Conservation (phyloP, 2,329 filamentous ascomycete genomes). For the Apiospora kogelbergensis region DNA sequence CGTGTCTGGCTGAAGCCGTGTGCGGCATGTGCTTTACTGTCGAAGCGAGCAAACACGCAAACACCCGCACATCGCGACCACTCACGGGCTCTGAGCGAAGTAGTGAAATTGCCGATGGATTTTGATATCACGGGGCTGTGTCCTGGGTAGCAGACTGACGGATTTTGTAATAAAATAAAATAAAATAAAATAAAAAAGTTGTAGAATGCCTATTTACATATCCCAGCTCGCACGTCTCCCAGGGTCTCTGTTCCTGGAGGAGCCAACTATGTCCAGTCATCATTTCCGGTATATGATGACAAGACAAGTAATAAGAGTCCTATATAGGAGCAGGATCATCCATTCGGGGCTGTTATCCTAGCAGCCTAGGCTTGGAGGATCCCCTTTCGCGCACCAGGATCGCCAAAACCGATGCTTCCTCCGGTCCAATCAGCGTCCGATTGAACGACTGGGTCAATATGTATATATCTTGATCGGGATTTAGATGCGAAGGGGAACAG, state of each 20-base stretch:
- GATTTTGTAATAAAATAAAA: no score
- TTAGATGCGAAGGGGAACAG: background rate
- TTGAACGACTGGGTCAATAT: background rate
- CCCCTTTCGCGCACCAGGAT: background rate
- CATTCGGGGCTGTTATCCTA: background rate
- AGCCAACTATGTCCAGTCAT: background rate
- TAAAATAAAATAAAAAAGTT: no score
- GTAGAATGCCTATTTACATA: background rate
- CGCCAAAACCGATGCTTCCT: background rate
- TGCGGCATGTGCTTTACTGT: background rate
- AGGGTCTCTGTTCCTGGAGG: background rate
- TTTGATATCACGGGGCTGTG: background rate
- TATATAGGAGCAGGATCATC: background rate
- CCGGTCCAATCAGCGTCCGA: background rate
- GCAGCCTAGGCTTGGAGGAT: background rate
- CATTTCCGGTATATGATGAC: conserved; percentile 1
- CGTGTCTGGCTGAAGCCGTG: background rate
- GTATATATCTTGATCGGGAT: background rate
- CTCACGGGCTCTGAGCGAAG: background rate
- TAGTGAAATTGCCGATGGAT: background rate
- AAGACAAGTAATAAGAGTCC: background rate
- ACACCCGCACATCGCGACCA: background rate
- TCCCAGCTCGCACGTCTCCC: background rate
- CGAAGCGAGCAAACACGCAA: background rate
- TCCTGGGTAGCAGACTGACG: background rate